These are phyloP conservation scores for Yamadazyma spencermartinsiae DNA, from an alignment of 1,139 yeast species.

Conservation along the genomic window DNA sequence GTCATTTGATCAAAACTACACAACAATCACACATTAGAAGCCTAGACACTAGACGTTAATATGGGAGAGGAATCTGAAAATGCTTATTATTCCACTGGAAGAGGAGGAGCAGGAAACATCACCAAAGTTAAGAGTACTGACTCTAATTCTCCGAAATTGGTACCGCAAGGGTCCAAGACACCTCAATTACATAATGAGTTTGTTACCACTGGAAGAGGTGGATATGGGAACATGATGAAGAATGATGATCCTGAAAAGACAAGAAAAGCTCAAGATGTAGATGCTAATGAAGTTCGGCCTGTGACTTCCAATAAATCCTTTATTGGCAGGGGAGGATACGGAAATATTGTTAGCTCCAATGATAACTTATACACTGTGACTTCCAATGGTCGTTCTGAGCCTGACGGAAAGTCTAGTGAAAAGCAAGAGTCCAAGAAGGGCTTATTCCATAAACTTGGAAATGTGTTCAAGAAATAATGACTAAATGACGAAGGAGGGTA, in stretches of 20 bases:
- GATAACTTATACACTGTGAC: conserved; percentile 25
- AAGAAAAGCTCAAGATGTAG: conserved; percentile 72
- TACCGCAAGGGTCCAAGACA: conserved; percentile 62
- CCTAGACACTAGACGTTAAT: no score
- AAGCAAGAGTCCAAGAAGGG: conserved; percentile 23
- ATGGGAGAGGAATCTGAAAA: conserved; percentile 21
- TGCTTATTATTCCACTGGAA: conserved; percentile 61
- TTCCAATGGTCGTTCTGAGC: conserved; percentile 21
- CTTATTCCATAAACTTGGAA: conserved; percentile 33
- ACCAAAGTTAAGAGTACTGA: conserved; percentile 18
- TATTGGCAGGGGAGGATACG: conserved; percentile 52
- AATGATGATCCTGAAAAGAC: conserved; percentile 64
- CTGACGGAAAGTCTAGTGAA: conserved; percentile 7
- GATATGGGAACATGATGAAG: conserved; percentile 74
- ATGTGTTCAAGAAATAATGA: conserved; percentile 20
- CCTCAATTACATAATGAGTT: conserved; percentile 60
- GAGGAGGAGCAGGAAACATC: conserved; percentile 83
- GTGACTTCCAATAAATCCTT: conserved; percentile 42
- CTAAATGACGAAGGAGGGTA: conserved; percentile 4
- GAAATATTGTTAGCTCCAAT: conserved; percentile 34
- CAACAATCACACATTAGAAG: no score
- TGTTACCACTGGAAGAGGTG: conserved; percentile 79
- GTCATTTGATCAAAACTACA: background rate
- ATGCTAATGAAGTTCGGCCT: conserved; percentile 37
- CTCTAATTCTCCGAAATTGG: conserved; percentile 53